Conservation (phyloP, 805 yeast species). For the Kuraishia piskuri region DNA sequence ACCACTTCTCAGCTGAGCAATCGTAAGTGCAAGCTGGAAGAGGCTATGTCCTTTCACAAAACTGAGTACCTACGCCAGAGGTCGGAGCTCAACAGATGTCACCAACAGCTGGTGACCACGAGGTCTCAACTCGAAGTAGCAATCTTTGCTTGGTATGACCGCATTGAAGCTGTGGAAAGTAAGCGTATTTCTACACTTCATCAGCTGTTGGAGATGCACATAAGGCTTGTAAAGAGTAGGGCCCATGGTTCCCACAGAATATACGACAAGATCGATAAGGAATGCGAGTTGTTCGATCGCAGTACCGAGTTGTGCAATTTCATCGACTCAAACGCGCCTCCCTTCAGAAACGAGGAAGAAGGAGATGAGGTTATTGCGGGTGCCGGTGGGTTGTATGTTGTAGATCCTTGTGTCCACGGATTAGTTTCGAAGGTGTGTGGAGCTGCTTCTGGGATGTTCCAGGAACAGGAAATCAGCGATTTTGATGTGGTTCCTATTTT, state of each 20-base stretch:
- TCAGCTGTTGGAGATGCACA: neutral
- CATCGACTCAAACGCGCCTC: neutral
- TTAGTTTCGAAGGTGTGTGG: neutral
- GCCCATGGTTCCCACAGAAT: neutral
- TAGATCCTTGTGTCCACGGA: neutral
- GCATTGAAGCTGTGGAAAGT: neutral
- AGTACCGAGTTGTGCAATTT: neutral
- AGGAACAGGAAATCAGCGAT: neutral
- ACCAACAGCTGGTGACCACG: neutral
- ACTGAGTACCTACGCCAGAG: neutral
- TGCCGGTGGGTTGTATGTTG: neutral
- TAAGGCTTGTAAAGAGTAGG: neutral
- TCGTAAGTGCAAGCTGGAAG: neutral
- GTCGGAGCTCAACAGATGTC: neutral
- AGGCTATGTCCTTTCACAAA: neutral
- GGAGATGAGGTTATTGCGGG: neutral
- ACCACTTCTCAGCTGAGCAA: neutral
- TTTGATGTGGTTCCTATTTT: neutral
- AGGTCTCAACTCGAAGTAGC: neutral
- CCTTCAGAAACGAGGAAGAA: neutral
- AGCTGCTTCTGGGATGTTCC: neutral
- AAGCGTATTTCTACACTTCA: neutral
- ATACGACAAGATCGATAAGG: neutral
- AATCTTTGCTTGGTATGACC: neutral
- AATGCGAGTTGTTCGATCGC: neutral